phyloP scores from a whole-genome alignment of 345 rosid genomes.

The Geranium rotundifolium region DNA sequence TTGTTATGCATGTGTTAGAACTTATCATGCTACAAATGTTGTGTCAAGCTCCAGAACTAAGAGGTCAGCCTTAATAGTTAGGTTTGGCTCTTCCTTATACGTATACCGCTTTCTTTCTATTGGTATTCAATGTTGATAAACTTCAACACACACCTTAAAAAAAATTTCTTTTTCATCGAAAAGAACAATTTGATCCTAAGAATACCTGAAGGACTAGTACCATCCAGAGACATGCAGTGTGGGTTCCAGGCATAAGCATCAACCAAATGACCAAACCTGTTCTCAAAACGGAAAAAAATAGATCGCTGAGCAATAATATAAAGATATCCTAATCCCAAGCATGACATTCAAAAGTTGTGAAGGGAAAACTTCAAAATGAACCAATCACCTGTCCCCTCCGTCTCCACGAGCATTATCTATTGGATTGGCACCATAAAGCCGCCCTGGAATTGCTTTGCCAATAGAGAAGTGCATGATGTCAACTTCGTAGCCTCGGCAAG shows the following conservation, averaged over 20 bases:
- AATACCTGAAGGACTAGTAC: conserved; percentile 84
- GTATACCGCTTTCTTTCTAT: too few relatives aligned
- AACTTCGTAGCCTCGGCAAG: conserved; percentile 92
- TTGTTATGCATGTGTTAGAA: neutral
- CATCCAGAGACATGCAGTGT: conserved; percentile 85
- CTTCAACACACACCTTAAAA: neutral
- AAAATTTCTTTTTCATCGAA: neutral
- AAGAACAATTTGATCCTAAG: conserved; percentile 7
- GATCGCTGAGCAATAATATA: neutral
- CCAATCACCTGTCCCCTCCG: conserved; percentile 81
- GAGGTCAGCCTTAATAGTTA: too few relatives aligned
- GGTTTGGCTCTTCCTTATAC: too few relatives aligned
- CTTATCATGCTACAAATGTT: too few relatives aligned
- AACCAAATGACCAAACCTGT: conserved; percentile 83
- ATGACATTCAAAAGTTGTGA: neutral
- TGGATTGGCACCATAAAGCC: conserved; percentile 85
- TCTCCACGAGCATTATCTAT: conserved; percentile 66
- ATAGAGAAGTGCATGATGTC: conserved; percentile 99
- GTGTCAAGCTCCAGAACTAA: too few relatives aligned
- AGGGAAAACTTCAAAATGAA: neutral
- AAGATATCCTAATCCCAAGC: neutral
- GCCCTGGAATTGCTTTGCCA: conserved; percentile 95
- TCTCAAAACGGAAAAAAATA: conserved; percentile 2
- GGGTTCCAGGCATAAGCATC: conserved; percentile 92
- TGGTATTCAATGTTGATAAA: too few relatives aligned